Base-by-base conservation (phyloP, 1,284 basidiomycete species). In the Cutaneotrichosporon mucoides region DNA sequence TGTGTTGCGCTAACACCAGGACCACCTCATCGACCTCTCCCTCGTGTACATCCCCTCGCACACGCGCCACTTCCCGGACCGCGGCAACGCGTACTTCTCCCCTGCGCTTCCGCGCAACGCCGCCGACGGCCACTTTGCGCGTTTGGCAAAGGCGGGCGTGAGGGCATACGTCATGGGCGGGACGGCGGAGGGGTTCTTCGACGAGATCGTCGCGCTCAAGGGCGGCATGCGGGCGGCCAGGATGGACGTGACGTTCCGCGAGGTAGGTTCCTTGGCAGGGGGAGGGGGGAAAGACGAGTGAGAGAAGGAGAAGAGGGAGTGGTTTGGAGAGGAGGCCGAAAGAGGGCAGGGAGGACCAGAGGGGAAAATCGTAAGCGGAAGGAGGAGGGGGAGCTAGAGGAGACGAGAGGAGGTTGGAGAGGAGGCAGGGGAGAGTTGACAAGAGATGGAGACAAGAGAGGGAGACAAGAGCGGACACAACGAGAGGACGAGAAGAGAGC, bases 11-110 rank as follows among this genome's bases (percentile, higher is more conserved):
- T 56, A 13, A 51, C 42, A 1, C 2, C 45, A 63, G 62, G 62
- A 63, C 56, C 46, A 46, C 43, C 36, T 63, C 10, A 42, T 49
- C 44, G n/a, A 50, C 56, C 15, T 55, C 1, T 12, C 15, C 24
- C 4, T 33, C 13, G 48, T 57, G 42, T 51, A 56, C 56, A 55
- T 60, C 42, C 59, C 45, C 35, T 48, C 49, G 13, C 56, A 42
- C 53, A 48, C 55, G 16, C 48, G 55, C 2, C 62, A 55, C 56
- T 49, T 43, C 38, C 1, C 47, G 12, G 11, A 44, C 16, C 45
- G 35, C 16, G 33, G n/a, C 12, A 41, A 55, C 53, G 46, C 56
- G 15, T 63, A 63, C 58, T 37, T 63, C 41, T 63, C 58, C 12
- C 62, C 62, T 0, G 62, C 62, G 7, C 50, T 60, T 2, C 15